Evolutionary conservation across 345 rosid genomes (phyloP), one percentile per base, ranked within the genome.

Genomic region (Gossypium raimondii): DNA sequence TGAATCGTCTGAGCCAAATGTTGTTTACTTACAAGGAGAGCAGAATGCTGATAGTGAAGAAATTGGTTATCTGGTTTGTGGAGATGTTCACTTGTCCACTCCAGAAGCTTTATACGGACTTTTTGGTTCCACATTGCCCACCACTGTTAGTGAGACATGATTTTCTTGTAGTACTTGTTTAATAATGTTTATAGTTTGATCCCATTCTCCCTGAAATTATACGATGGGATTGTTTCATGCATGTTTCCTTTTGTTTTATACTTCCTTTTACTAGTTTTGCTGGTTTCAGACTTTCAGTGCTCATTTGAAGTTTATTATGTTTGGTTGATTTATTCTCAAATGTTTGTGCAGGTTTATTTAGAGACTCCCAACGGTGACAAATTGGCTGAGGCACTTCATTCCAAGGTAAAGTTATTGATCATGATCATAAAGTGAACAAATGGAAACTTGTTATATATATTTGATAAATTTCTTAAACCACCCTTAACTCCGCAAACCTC

Each of bases 11-110:
- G 88, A 85, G 73, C 90, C 97, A 11, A 87, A 82, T 82, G 68
- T 96, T 73, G 92, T 96, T 25, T 96, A 92, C 85, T 80, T 96
- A 78, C 97, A 85, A 88, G 98, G 98, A 43, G 90, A 84, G 79
- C 87, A 76, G 77, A 76, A 52, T 77, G 86, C 83, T 79, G 92
- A 82, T 61, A 61, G 77, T 79, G 98, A 93, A 83, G 92, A 89
- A 87, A 80, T 87, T 75, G 98, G 97, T 27, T 76, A 92, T 53
- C 72, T 91, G 69, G 75, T 85, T 45, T 89, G 87, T 88, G 88
- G 85, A 78, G 86, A 83, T 85, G 52, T 77, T 79, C 93, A 88
- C 78, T 81, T 91, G 77, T 91, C 97, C 75, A 82, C 88, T 72
- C 86, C 98, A 11, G 90, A 90, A 71, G 85, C 82, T 25, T 80